A percentile compares a stretch with the other conserved stretches of the same genome.
These are phyloP conservation scores for Venustampulla echinocandica DNA, from an alignment of 495 filamentous ascomycete genomes.

Conservation along the genomic window DNA sequence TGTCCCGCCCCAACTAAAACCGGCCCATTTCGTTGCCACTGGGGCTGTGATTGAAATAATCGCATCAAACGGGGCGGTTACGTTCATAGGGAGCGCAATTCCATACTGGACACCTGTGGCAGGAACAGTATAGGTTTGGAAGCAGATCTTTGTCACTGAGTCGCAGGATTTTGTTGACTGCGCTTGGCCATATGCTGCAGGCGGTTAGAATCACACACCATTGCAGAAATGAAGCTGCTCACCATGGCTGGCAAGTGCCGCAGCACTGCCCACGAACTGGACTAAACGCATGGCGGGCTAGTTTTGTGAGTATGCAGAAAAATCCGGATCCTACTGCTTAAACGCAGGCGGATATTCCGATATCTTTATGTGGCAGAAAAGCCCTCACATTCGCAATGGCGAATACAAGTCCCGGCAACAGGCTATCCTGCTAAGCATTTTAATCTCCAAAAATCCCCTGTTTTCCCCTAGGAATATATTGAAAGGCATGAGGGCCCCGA, in stretches of 20 bases:
- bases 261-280: slow-evolving; percentile 1
- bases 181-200: slow-evolving; percentile 13
- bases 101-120: slow-evolving; percentile 31
- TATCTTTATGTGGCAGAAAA: neutral
- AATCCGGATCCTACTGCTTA: slow-evolving; percentile 5
- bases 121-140: slow-evolving; percentile 27
- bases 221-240: neutral
- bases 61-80: slow-evolving; percentile 36
- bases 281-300: slow-evolving; percentile 7
- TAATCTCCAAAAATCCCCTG: neutral
- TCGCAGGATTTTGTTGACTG: slow-evolving; percentile 30
- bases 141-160: slow-evolving; percentile 30
- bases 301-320: neutral
- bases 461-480: neutral
- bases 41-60: slow-evolving; percentile 38
- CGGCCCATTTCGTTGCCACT: slow-evolving; percentile 34
- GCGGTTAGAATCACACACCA: neutral
- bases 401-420: too few species aligned
- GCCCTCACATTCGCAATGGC: too few species aligned
- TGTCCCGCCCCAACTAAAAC: slow-evolving; percentile 39
- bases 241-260: slow-evolving; percentile 10
- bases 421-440: neutral
- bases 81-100: slow-evolving; percentile 39
- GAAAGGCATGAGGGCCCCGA: neutral
- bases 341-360: slow-evolving; percentile 1